Evolutionary conservation across 495 filamentous ascomycete species (phyloP).

Genomic region (Aspergillus nidulans): DNA sequence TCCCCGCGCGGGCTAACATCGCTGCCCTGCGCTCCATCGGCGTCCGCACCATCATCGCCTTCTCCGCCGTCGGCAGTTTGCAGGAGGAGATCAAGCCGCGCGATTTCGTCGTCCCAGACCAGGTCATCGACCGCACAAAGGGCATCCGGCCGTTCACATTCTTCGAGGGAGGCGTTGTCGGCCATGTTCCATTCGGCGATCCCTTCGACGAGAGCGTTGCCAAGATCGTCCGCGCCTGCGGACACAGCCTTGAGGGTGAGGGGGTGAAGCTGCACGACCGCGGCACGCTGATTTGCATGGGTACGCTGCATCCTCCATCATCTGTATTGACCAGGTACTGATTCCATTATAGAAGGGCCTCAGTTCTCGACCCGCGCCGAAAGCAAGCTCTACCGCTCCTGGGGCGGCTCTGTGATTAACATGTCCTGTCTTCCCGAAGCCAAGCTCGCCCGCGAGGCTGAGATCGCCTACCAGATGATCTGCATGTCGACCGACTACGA

Average conservation of each 20-base stretch:
- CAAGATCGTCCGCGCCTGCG: constrained; percentile 64
- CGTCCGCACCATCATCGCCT: constrained; percentile 85
- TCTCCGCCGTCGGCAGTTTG: constrained; percentile 91
- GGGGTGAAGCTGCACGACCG: constrained; percentile 71
- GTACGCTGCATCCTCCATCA: constrained; percentile 42
- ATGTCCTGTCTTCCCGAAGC: constrained; percentile 97
- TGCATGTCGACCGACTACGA: constrained; percentile 99
- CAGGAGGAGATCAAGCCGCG: constrained; percentile 87
- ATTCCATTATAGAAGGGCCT: constrained; percentile 80
- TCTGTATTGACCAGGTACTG: too few species aligned
- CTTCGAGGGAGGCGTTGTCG: constrained; percentile 90
- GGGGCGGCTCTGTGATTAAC: constrained; percentile 91
- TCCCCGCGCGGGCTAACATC: constrained; percentile 88
- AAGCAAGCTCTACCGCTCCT: constrained; percentile 86
- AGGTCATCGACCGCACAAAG: constrained; percentile 97
- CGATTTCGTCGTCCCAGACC: constrained; percentile 94
- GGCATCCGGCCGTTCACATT: constrained; percentile 89
- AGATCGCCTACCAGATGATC: constrained; percentile 95
- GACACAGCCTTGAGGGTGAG: constrained; percentile 71
- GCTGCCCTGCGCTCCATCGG: constrained; percentile 86
- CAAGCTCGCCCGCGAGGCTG: constrained; percentile 92
- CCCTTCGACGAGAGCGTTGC: constrained; percentile 82
- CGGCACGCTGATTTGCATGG: constrained; percentile 87
- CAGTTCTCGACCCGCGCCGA: constrained; percentile 98
- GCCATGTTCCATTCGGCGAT: constrained; percentile 92